A percentile compares a stretch with the other conserved stretches of the same genome.
Evolutionary conservation across 768 basidiomycete species (phyloP).

Genomic region (Naganishia friedmannii): DNA sequence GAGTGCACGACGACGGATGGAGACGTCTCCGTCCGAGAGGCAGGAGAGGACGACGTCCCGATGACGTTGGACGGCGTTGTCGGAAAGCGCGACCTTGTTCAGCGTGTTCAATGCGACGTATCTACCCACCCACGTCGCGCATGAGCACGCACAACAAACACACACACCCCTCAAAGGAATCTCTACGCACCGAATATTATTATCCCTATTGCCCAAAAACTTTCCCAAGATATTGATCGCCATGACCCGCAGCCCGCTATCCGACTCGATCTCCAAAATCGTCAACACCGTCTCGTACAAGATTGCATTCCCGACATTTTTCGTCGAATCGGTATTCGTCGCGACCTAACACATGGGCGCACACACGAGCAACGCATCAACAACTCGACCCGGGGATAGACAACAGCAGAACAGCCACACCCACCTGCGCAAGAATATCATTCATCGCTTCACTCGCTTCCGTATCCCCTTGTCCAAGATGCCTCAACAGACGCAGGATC

Average conservation of each 20-base stretch:
- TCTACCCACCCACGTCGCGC: constrained; percentile 54
- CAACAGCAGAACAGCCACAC: too few species aligned
- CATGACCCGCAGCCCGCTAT: constrained; percentile 93
- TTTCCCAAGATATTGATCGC: constrained; percentile 99
- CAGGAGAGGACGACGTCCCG: constrained; percentile 99
- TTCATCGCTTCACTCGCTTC: constrained; percentile 95
- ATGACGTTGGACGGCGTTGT: constrained; percentile 95
- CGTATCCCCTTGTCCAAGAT: constrained; percentile 80
- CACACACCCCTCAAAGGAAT: too few species aligned
- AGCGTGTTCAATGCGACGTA: constrained; percentile 97
- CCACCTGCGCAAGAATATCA: constrained; percentile 90
- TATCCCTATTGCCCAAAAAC: constrained; percentile 94
- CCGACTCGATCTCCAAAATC: constrained; percentile 94
- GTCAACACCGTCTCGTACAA: constrained; percentile 96
- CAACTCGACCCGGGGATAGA: neutral
- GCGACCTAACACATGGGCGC: constrained; percentile 67
- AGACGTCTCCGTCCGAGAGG: constrained; percentile 97
- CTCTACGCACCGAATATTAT: constrained; percentile 93
- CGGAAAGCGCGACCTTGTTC: constrained; percentile 96
- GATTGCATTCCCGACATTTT: constrained; percentile 98
- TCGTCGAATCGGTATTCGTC: constrained; percentile 96
- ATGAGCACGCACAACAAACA: neutral
- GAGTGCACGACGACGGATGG: constrained; percentile 90
- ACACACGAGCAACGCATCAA: too few species aligned
- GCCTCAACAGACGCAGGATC: constrained; percentile 76